phyloP scores from a whole-genome alignment of 2,329 filamentous ascomycete genomes.

The Microcyclospora pomicola region DNA sequence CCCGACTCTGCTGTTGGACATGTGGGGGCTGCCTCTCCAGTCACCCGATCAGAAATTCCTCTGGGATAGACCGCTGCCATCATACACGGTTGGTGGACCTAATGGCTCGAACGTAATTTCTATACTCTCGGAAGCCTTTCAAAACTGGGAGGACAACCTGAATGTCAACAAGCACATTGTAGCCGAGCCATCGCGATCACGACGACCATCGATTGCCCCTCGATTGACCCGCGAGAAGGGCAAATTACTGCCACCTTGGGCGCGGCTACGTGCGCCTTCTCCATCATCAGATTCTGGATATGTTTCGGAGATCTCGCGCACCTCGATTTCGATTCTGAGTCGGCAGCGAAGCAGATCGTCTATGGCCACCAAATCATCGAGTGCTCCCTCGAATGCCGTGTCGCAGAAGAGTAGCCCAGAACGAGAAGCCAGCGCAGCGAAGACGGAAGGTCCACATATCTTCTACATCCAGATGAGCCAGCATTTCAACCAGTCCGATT shows the following conservation, averaged over 20 bases:
- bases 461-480: constrained; percentile 64
- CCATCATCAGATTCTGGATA: constrained; percentile 21
- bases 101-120: constrained; percentile 48
- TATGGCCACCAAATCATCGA: constrained; percentile 10
- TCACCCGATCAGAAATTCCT: constrained; percentile 49
- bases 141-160: constrained; percentile 62
- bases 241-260: constrained; percentile 16
- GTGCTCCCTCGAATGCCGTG: neutral
- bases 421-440: constrained; percentile 2
- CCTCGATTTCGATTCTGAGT: constrained; percentile 8
- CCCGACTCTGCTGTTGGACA: constrained; percentile 58
- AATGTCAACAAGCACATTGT: constrained; percentile 53
- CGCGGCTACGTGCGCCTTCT: constrained; percentile 16
- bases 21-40: constrained; percentile 65
- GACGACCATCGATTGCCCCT: constrained; percentile 16
- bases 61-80: constrained; percentile 59
- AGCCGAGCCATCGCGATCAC: constrained; percentile 20
- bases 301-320: constrained; percentile 13
- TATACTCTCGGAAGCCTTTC: constrained; percentile 63
- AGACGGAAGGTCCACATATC: constrained; percentile 42
- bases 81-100: constrained; percentile 41
- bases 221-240: constrained; percentile 15
- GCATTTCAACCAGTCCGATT: constrained; percentile 72
- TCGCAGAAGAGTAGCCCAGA: constrained; percentile 2
- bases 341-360: constrained; percentile 14